These are phyloP conservation scores for Scytalidium sp. DNA, from an alignment of 2,329 filamentous ascomycete genomes.

Conservation along the genomic window DNA sequence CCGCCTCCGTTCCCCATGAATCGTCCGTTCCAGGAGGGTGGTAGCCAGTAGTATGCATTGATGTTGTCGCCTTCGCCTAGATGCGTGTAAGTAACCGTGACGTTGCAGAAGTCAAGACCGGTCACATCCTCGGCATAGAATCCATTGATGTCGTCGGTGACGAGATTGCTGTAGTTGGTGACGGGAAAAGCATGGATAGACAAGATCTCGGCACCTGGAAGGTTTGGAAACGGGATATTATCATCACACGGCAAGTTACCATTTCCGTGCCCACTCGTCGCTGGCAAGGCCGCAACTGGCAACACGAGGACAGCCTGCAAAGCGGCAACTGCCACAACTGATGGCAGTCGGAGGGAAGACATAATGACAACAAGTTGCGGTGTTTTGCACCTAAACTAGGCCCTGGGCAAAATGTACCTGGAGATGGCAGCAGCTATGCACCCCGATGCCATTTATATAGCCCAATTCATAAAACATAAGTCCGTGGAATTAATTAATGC, in stretches of 20 bases:
- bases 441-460: too few species aligned
- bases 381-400: not conserved
- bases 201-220: not conserved
- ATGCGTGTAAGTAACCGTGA: conserved; percentile 26
- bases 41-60: conserved; percentile 23
- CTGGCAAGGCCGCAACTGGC: not conserved
- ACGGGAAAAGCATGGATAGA: not conserved
- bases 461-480: too few species aligned
- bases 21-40: conserved; percentile 27
- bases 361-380: not conserved
- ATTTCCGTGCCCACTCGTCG: not conserved
- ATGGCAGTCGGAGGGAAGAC: not conserved
- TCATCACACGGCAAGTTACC: not conserved
- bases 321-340: not conserved
- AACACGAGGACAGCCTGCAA: not conserved
- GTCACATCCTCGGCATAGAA: not conserved
- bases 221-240: not conserved
- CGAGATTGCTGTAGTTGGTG: not conserved
- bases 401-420: too few species aligned
- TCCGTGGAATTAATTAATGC: too few species aligned
- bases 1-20: conserved; percentile 29
- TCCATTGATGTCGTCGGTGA: not conserved
- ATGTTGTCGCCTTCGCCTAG: conserved; percentile 19
- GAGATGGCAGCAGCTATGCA: too few species aligned
- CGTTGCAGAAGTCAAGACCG: conserved; percentile 21